Evolutionary conservation across 768 basidiomycete genomes (phyloP).

Genomic region (Asterophora parasitica): DNA sequence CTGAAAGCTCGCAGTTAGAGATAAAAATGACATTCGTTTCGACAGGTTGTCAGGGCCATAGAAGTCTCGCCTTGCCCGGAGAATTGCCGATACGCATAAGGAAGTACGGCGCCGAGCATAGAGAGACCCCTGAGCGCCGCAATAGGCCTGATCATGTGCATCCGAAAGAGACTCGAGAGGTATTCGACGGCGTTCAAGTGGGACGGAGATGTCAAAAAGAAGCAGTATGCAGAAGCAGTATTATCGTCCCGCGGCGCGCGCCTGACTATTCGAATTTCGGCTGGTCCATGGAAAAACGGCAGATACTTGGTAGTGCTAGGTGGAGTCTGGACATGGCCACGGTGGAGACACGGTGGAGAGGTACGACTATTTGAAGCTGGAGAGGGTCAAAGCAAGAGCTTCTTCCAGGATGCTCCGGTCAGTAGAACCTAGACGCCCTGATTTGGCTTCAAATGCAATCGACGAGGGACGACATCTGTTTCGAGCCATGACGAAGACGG

Average conservation of each 20-base stretch:
- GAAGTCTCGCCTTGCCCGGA: slow-evolving; percentile 2
- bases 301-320: not conserved
- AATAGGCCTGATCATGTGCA: slow-evolving; percentile 4
- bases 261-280: slow-evolving; percentile 5
- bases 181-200: slow-evolving; percentile 3
- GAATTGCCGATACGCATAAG: slow-evolving; percentile 9
- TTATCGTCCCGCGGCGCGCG: not conserved
- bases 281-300: not conserved
- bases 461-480: slow-evolving; percentile 11
- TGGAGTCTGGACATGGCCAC: not conserved
- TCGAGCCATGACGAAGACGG: not conserved
- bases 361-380: slow-evolving; percentile 7
- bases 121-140: not conserved
- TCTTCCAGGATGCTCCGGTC: slow-evolving; percentile 11
- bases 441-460: slow-evolving; percentile 4
- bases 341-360: not conserved
- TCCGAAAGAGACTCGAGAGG: not conserved
- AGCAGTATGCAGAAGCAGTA: not conserved
- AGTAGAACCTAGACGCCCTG: not conserved
- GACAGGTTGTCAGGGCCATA: slow-evolving; percentile 7
- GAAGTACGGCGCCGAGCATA: slow-evolving; percentile 10
- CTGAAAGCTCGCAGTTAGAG: not conserved
- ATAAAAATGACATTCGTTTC: slow-evolving; percentile 9
- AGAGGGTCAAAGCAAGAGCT: slow-evolving; percentile 6
- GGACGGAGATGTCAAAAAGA: slow-evolving; percentile 3